phyloP scores from a whole-genome alignment of 441 rosid genomes.

The Croton laevigatus region DNA sequence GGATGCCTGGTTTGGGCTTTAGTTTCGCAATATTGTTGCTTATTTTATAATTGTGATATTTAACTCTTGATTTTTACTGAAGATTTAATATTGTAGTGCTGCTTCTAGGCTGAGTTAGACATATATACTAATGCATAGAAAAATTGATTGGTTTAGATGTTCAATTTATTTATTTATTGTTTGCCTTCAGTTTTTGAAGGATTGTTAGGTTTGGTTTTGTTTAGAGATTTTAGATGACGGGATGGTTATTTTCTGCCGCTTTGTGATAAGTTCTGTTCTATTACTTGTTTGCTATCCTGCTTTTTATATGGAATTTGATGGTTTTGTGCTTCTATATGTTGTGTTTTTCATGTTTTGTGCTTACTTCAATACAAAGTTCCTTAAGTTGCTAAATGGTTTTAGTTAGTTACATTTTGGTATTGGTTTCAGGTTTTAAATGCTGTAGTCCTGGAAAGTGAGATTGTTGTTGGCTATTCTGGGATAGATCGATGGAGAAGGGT shows the following conservation, averaged over 20 bases:
- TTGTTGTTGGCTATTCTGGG: neutral
- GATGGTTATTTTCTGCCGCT: neutral
- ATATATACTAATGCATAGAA: neutral
- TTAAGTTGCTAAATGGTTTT: neutral
- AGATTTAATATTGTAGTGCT: neutral
- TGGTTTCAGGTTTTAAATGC: slow-evolving; percentile 18
- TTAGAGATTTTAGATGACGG: neutral
- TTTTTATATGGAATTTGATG: neutral
- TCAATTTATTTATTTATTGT: neutral
- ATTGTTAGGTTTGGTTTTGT: neutral
- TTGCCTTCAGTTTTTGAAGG: neutral
- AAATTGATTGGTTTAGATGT: no score
- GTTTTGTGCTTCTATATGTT: neutral
- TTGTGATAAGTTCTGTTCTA: neutral
- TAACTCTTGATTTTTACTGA: neutral
- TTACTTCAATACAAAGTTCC: neutral
- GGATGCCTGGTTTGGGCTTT: neutral
- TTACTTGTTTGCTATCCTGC: neutral
- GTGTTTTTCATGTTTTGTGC: neutral
- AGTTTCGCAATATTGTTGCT: neutral
- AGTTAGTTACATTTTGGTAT: slow-evolving; percentile 1
- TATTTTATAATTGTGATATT: neutral
- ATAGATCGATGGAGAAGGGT: neutral
- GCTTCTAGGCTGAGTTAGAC: neutral
- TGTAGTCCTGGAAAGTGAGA: neutral